Conservation (phyloP, 2,329 filamentous ascomycete species). For the Venturiaceae sp. region DNA sequence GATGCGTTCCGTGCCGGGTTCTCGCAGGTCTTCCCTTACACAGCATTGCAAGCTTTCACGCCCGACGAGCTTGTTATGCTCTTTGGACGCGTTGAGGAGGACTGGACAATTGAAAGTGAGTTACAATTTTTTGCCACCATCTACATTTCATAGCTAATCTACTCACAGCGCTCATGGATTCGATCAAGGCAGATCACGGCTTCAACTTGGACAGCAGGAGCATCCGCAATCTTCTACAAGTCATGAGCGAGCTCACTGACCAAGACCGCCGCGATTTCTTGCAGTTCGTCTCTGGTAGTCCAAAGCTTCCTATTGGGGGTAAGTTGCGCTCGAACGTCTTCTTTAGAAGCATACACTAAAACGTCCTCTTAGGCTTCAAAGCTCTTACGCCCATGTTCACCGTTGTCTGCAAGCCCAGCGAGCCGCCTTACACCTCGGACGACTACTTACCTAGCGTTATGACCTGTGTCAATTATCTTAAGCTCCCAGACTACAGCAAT, state of each 20-base stretch:
- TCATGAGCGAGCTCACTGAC: conserved; percentile 77
- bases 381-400: conserved; percentile 97
- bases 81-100: conserved; percentile 86
- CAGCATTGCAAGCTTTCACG: conserved; percentile 84
- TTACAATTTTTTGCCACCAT: conserved; percentile 15
- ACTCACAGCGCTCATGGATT: conserved; percentile 64
- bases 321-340: conserved; percentile 26
- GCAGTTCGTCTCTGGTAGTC: conserved; percentile 95
- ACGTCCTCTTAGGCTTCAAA: conserved; percentile 65
- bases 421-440: conserved; percentile 84
- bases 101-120: conserved; percentile 90
- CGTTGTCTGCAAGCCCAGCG: conserved; percentile 97
- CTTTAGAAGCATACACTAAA: background rate
- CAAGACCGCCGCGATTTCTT: conserved; percentile 82
- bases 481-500: conserved; percentile 86
- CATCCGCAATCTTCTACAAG: conserved; percentile 84
- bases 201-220: conserved; percentile 98
- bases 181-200: conserved; percentile 95
- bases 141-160: conserved; percentile 39
- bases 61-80: conserved; percentile 90
- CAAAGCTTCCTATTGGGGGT: conserved; percentile 97
- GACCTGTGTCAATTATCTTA: conserved; percentile 99
- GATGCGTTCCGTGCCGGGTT: conserved; percentile 88
- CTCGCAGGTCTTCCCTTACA: conserved; percentile 92
- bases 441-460: conserved; percentile 99